A percentile compares a stretch with the other conserved stretches of the same genome.
Conservation (phyloP, 768 basidiomycete species). For the Phylloporus scabripes region DNA sequence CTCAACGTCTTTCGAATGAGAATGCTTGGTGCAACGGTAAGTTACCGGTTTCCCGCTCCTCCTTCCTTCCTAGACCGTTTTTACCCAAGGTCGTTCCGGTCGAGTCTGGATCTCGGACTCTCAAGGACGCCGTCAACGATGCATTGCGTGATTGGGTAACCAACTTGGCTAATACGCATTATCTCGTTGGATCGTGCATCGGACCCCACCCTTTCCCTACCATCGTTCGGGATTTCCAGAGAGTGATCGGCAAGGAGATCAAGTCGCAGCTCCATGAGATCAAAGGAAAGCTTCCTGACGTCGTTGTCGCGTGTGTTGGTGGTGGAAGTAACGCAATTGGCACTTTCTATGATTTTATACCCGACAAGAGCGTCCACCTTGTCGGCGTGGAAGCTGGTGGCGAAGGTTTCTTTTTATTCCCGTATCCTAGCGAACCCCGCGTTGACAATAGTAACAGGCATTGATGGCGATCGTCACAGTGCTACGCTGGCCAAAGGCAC, state of each 20-base stretch:
- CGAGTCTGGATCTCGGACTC: constrained; percentile 85
- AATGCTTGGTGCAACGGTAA: constrained; percentile 91
- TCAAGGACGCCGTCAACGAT: constrained; percentile 98
- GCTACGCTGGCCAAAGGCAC: constrained; percentile 89
- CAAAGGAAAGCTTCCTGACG: constrained; percentile 86
- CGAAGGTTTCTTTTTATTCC: constrained; percentile 67
- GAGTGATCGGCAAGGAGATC: constrained; percentile 92
- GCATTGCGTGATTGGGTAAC: constrained; percentile 99
- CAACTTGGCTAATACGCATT: constrained; percentile 89
- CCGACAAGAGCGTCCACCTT: constrained; percentile 76
- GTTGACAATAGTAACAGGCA: constrained; percentile 38
- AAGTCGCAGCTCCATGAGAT: constrained; percentile 72
- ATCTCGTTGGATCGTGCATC: constrained; percentile 94
- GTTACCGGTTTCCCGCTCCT: neutral
- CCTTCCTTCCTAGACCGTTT: neutral
- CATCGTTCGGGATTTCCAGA: constrained; percentile 97
- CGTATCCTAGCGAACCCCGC: neutral
- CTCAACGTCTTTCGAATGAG: constrained; percentile 97
- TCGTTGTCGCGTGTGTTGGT: constrained; percentile 93
- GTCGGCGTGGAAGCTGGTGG: constrained; percentile 97
- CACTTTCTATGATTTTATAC: constrained; percentile 95
- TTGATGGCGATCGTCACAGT: constrained; percentile 82
- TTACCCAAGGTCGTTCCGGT: constrained; percentile 79
- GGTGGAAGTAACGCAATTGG: constrained; percentile 98
- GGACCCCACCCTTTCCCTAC: constrained; percentile 99